Evolutionary conservation across 805 yeast species (phyloP).

Genomic region (Wickerhamiella azyma): DNA sequence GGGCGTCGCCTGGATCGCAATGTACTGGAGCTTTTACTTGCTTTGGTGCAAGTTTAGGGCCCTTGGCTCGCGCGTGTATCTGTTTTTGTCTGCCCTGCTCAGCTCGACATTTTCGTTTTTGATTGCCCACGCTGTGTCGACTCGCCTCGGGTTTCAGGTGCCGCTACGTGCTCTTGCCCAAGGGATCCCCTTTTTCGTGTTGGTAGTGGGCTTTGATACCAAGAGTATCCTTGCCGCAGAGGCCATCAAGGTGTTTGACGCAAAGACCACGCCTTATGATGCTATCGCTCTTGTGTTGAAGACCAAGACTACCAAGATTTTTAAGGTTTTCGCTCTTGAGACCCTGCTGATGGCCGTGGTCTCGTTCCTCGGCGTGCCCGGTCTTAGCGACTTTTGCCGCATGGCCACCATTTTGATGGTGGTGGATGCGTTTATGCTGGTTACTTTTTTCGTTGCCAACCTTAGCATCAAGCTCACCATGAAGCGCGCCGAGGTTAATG

Average conservation of each 20-base stretch:
- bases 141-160: constrained; percentile 43
- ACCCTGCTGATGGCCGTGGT: constrained; percentile 47
- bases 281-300: constrained; percentile 32
- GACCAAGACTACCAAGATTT: constrained; percentile 28
- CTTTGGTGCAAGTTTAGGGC: constrained; percentile 63
- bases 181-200: constrained; percentile 86
- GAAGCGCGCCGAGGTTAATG: constrained; percentile 67
- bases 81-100: constrained; percentile 63
- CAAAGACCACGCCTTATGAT: constrained; percentile 28
- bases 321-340: constrained; percentile 66
- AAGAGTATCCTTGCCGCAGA: constrained; percentile 53
- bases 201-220: constrained; percentile 82
- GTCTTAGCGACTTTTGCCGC: constrained; percentile 68
- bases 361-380: constrained; percentile 49
- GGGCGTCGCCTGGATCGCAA: constrained; percentile 68
- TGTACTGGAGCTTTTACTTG: constrained; percentile 69
- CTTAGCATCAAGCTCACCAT: constrained; percentile 82
- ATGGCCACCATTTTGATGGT: constrained; percentile 55
- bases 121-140: constrained; percentile 55
- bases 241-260: constrained; percentile 24
- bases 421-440: constrained; percentile 57
- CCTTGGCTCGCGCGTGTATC: constrained; percentile 77
- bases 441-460: constrained; percentile 72
- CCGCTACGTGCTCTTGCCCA: constrained; percentile 68
- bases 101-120: constrained; percentile 75